Evolutionary conservation across 2,329 filamentous ascomycete genomes (phyloP), one percentile per base, ranked within the genome.

Genomic region (Penicillium corylophilum): DNA sequence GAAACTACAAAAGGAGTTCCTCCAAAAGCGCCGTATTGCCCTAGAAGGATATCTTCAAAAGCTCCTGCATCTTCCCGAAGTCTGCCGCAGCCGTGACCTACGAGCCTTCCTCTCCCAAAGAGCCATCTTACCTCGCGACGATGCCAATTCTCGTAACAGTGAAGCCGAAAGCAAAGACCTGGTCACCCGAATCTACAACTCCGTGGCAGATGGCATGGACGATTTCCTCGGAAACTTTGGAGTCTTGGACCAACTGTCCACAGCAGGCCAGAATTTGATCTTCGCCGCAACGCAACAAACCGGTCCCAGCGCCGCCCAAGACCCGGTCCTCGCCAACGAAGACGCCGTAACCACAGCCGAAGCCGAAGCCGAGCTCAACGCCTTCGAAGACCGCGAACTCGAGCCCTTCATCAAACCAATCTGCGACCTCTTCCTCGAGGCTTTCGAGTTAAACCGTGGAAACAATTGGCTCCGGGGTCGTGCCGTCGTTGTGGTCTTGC

Each of bases 321-420:
- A 85, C 2, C 60, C 69, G 0, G 68, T 71, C 35, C 64, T 74
- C 8, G 64, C 79, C 7, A 74, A 71, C 13, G 71, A 77, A 60
- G 75, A 81, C 51, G 74, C 76, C 8, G 72, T 76, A 22, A 79
- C 79, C 4, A 76, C 81, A 16, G 82, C 80, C 2, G 94, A 97
- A 74, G 94, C 92, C 0, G 92, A 97, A 72, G 93, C 93, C 0
- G 94, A 97, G 71, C 78, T 99, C 44, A 89, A 92, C 51, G 93
- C 93, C 0, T 97, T 95, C 64, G 93, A 97, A 72, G 87, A 89
- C 67, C 87, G 86, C 64, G 90, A 96, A 63, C 79, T 91, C 2
- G 91, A 95, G 67, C 94, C 94, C 1, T 97, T 99, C 65, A 94
- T 99, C 64, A 99, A 96, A 69, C 95, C 94, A 4, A 96, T 99